Evolutionary conservation across 176 grass and related monocot genomes (phyloP).

Genomic region (Stipa capillata): DNA sequence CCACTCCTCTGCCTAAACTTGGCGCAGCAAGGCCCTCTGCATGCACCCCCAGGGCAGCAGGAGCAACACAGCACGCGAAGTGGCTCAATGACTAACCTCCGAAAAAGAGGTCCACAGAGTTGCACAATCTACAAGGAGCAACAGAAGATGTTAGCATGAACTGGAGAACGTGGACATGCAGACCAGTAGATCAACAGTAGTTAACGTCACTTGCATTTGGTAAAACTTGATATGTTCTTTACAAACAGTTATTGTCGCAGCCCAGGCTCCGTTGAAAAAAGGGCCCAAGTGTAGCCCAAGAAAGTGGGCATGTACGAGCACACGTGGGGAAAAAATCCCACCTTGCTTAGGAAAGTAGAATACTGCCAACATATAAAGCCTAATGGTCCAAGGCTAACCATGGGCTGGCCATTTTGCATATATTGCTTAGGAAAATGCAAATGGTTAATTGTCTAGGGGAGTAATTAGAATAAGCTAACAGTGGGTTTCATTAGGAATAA

Average conservation of each 20-base stretch:
- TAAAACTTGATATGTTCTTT: not conserved
- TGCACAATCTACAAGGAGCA: conserved; percentile 24
- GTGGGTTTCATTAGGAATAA: not conserved
- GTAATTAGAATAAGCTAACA: not conserved
- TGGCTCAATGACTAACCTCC: conserved; percentile 22
- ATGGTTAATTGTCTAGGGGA: not conserved
- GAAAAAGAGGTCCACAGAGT: conserved; percentile 23
- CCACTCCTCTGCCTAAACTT: conserved; percentile 44
- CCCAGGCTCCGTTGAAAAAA: no score
- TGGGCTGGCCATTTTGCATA: no score
- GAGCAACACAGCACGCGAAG: conserved; percentile 12
- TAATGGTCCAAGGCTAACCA: no score
- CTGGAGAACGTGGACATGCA: not conserved
- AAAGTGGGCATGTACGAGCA: no score
- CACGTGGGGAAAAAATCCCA: no score
- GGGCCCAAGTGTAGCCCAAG: no score
- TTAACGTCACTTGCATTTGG: not conserved
- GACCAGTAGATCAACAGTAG: not conserved
- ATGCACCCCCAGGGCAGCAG: conserved; percentile 4
- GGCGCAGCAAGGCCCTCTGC: conserved; percentile 35
- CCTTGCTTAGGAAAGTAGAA: no score
- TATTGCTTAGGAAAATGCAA: no score
- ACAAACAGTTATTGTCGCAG: no score
- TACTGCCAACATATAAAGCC: no score
- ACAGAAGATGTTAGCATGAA: not conserved